Evolutionary conservation across 2,329 filamentous ascomycete genomes (phyloP).

Genomic region (Apiospora kogelbergensis): DNA sequence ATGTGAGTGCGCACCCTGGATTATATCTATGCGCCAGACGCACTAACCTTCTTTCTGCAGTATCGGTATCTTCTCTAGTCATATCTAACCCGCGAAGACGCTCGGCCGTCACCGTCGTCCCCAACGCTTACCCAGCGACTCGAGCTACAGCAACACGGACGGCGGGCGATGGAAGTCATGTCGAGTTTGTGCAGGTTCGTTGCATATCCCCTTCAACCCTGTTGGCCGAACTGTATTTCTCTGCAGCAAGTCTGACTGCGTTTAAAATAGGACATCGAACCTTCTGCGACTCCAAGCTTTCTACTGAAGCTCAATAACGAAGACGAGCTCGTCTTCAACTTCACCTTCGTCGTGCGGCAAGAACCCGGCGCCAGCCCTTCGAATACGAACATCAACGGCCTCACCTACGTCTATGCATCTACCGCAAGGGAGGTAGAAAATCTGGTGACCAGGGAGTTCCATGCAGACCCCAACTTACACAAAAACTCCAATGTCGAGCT

Average conservation of each 20-base stretch:
- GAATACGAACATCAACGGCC: constrained; percentile 80
- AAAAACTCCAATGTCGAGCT: constrained; percentile 95
- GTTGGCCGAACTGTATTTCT: constrained; percentile 7
- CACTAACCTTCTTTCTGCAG: constrained; percentile 45
- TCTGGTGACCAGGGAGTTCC: constrained; percentile 90
- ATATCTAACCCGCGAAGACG: constrained; percentile 79
- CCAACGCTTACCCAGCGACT: constrained; percentile 85
- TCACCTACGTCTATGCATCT: constrained; percentile 91
- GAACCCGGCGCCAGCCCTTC: constrained; percentile 47
- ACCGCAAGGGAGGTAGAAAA: constrained; percentile 88
- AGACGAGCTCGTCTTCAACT: constrained; percentile 90
- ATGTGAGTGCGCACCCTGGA: constrained; percentile 57
- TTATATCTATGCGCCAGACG: constrained; percentile 14
- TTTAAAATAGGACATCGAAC: constrained; percentile 71
- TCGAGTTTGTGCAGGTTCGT: constrained; percentile 90
- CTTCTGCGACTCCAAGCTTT: constrained; percentile 64
- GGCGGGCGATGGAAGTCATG: constrained; percentile 67
- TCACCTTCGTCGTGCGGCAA: constrained; percentile 79
- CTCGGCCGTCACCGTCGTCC: constrained; percentile 73
- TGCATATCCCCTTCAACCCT: constrained; percentile 15
- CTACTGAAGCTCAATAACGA: constrained; percentile 85
- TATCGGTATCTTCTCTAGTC: constrained; percentile 81
- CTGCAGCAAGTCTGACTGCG: constrained; percentile 16
- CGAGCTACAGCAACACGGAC: constrained; percentile 74
- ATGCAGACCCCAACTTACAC: constrained; percentile 94